A percentile compares a stretch with the other conserved stretches of the same genome.
phyloP scores from a whole-genome alignment of 2,329 filamentous ascomycete species.

The Trichoderma sp. region DNA sequence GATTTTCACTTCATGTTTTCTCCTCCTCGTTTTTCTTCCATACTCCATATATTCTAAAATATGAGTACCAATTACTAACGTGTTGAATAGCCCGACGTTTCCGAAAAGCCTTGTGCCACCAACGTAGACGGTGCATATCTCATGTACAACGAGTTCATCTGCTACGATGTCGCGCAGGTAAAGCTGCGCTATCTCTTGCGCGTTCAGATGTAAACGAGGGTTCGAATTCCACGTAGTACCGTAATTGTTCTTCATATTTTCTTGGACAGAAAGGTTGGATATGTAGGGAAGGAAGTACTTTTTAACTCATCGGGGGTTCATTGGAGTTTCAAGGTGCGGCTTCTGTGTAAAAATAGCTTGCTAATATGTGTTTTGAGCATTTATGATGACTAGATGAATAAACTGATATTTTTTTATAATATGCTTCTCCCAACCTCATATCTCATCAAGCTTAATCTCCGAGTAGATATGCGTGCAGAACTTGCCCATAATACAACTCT shows the following conservation, averaged over 20 bases:
- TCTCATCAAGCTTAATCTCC: slow-evolving; percentile 30
- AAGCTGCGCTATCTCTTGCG: slow-evolving; percentile 67
- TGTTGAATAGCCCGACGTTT: slow-evolving; percentile 46
- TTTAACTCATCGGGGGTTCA: background rate
- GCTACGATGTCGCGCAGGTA: slow-evolving; percentile 67
- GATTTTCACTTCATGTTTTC: background rate
- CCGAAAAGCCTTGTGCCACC: slow-evolving; percentile 46
- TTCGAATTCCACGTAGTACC: background rate
- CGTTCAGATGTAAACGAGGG: slow-evolving; percentile 46
- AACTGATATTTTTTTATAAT: background rate
- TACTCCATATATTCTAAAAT: background rate
- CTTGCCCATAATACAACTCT: slow-evolving; percentile 38
- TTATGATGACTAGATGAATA: slow-evolving; percentile 1
- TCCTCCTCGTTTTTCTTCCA: background rate
- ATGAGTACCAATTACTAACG: background rate
- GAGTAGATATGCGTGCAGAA: slow-evolving; percentile 40
- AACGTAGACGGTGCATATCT: slow-evolving; percentile 46
- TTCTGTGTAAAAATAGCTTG: slow-evolving; percentile 3
- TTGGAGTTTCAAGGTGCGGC: background rate
- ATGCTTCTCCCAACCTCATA: background rate
- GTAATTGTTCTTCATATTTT: background rate
- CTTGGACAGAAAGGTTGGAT: background rate
- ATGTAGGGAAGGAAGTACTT: background rate
- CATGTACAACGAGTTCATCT: slow-evolving; percentile 71
- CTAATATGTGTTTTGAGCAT: background rate